Evolutionary conservation across 106 monocot genomes (phyloP), one percentile per base, ranked within the genome.

Genomic region (Dioscorea alata): DNA sequence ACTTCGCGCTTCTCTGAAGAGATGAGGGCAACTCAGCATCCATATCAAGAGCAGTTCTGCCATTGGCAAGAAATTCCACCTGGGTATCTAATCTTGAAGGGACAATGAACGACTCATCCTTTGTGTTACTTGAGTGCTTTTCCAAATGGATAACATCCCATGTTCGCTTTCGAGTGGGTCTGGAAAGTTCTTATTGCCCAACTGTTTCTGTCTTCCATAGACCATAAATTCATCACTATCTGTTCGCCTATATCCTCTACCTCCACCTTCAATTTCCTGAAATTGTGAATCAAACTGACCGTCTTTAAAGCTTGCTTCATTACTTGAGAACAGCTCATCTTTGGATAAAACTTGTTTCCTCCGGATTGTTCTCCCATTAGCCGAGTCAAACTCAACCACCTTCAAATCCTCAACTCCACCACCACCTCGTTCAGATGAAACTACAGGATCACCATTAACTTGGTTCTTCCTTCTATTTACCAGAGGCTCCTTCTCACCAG

Each of bases 101-200:
- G 69, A 94, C 73, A 52, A 93, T 69, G 49, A 86, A 86, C 28
- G 91, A 91, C 61, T 95, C 94, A 75, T 95, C 94, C 57, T 23
- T 79, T 33, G 66, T 60, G 31, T 71, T 56, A 61, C 74, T 62
- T 2, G 69, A 42, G 42, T 75, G 59, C 63, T 78, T 69, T 24
- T 63, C 64, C 72, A 42, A 54, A 75, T 8, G 49, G 48, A 73
- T 63, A 73, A 71, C 28, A 28, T 28, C 28, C 28, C 28, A 28
- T 28, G 58, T 31, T 60, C 75, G 75, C 73, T 73, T 65, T 82
- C 88, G 59, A 83, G 65, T 49, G 79, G 84, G 63, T 95, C 79
- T 33, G 70, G 71, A 73, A 69, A 68, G 71, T 20, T 73, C 68
- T 51, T 88, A 51, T 31, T 53, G 12, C 52, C 52, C 48, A 72